A percentile compares a stretch with the other conserved stretches of the same genome.
Evolutionary conservation across 306 rosid genomes (phyloP).

Genomic region (Trifolium dubium): DNA sequence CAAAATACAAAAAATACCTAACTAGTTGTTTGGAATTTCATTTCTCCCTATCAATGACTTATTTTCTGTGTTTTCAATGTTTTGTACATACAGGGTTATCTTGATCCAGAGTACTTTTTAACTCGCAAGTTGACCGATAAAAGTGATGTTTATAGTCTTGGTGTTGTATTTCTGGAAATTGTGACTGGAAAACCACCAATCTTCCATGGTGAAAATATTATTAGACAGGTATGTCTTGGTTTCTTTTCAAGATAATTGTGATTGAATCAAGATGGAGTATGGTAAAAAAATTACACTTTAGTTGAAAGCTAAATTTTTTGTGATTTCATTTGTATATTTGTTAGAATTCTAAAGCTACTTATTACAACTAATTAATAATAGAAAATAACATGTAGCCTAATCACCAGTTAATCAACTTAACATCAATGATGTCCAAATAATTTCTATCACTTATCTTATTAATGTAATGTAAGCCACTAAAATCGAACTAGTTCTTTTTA

Average conservation of each 20-base stretch:
- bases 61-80: conserved; percentile 10
- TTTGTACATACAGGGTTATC: conserved; percentile 69
- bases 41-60: conserved; percentile 15
- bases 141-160: conserved; percentile 93
- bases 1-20: too few relatives aligned
- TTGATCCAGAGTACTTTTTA: conserved; percentile 91
- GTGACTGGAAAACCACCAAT: conserved; percentile 87
- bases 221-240: conserved; percentile 70
- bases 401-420: too few relatives aligned
- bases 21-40: too few relatives aligned
- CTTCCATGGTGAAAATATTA: conserved; percentile 86
- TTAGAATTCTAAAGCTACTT: not conserved
- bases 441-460: too few relatives aligned
- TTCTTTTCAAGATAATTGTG: conserved; percentile 20
- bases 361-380: too few relatives aligned
- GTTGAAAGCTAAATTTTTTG: not conserved
- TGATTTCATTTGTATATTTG: not conserved
- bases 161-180: conserved; percentile 87
- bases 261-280: not conserved
- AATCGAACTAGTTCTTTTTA: not conserved
- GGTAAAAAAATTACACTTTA: not conserved
- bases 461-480: not conserved
- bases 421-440: too few relatives aligned
- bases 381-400: too few relatives aligned
- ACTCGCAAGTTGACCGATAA: conserved; percentile 83